Conservation (phyloP, 176 grass and related monocot genomes). For the Miscanthus lutarioriparius region DNA sequence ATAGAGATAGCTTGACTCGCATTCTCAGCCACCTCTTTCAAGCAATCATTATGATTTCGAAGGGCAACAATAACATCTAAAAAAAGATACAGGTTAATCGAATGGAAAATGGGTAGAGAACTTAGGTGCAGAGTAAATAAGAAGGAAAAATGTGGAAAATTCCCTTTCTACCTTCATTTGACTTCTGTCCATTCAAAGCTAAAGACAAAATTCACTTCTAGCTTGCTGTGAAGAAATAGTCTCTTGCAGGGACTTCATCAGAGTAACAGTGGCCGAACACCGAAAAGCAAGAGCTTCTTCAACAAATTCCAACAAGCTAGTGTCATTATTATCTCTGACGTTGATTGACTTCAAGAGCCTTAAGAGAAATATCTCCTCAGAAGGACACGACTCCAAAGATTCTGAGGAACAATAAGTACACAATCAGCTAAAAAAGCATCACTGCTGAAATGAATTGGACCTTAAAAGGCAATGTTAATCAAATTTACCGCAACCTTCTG, state of each 20-base stretch:
- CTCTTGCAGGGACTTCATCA: conserved; percentile 79
- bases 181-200: conserved; percentile 57
- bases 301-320: conserved; percentile 48
- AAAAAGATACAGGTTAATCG: conserved; percentile 38
- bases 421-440: conserved; percentile 32
- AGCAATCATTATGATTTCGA: conserved; percentile 70
- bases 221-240: conserved; percentile 58
- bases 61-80: conserved; percentile 78
- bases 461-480: conserved; percentile 22
- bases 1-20: conserved; percentile 62
- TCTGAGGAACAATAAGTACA: conserved; percentile 51
- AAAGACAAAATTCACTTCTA: conserved; percentile 71
- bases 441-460: background rate
- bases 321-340: conserved; percentile 34
- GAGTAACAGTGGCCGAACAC: conserved; percentile 58
- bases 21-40: conserved; percentile 69
- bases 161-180: conserved; percentile 64
- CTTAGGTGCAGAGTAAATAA: background rate
- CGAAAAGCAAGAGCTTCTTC: conserved; percentile 75
- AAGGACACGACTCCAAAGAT: conserved; percentile 60
- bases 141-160: background rate
- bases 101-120: conserved; percentile 1
- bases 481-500: conserved; percentile 54
- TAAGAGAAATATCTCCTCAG: conserved; percentile 86
- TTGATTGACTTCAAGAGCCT: conserved; percentile 58